phyloP scores from a whole-genome alignment of 2,329 filamentous ascomycete genomes.

The Penicillium sp. region DNA sequence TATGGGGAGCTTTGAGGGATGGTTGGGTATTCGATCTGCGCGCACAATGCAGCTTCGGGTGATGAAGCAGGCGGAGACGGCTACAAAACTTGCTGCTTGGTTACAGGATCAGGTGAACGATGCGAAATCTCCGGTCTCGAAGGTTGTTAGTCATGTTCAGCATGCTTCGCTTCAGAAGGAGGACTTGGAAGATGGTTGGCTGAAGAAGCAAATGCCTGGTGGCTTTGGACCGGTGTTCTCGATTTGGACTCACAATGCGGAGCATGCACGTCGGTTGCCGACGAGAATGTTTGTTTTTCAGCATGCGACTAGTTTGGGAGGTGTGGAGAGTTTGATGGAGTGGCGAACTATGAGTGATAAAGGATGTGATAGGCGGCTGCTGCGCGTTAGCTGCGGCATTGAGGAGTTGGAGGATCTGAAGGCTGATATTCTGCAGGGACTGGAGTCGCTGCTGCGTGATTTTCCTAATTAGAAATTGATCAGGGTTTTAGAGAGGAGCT shows the following conservation, averaged over 20 bases:
- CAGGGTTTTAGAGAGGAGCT: too few relatives aligned
- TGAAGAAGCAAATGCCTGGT: conserved; percentile 82
- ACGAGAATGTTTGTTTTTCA: conserved; percentile 80
- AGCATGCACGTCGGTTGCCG: conserved; percentile 67
- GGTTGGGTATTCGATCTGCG: conserved; percentile 81
- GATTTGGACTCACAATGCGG: conserved; percentile 61
- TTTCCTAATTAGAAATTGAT: neutral
- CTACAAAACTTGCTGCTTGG: conserved; percentile 69
- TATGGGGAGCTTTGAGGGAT: conserved; percentile 84
- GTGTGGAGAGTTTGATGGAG: conserved; percentile 93
- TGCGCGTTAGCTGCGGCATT: conserved; percentile 81
- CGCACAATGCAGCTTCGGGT: conserved; percentile 82
- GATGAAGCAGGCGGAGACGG: conserved; percentile 68
- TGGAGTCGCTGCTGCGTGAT: conserved; percentile 3
- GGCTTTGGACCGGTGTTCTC: conserved; percentile 89
- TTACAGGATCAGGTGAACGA: conserved; percentile 54
- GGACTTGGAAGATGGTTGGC: conserved; percentile 56
- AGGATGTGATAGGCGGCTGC: conserved; percentile 66
- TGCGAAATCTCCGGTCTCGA: conserved; percentile 43
- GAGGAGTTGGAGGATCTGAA: conserved; percentile 50
- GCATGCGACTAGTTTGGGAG: conserved; percentile 90
- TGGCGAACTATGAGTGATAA: conserved; percentile 88
- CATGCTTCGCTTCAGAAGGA: conserved; percentile 79
- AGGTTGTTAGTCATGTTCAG: conserved; percentile 61
- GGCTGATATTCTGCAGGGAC: conserved; percentile 7